phyloP scores from a whole-genome alignment of 345 rosid genomes.

The Populus euphratica region DNA sequence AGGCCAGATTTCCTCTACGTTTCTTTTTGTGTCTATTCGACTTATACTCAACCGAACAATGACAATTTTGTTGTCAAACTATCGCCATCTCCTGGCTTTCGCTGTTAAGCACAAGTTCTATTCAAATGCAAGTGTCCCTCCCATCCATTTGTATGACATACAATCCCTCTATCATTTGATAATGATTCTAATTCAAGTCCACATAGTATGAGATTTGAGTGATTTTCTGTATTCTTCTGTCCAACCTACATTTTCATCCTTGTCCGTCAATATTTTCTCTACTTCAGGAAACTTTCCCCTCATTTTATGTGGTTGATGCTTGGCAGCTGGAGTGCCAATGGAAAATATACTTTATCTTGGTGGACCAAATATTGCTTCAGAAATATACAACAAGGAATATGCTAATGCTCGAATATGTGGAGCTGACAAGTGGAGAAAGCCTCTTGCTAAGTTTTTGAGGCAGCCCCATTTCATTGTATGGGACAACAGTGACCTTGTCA shows the following conservation, averaged over 20 bases:
- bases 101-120: background rate
- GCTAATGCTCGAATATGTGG: conserved; percentile 99
- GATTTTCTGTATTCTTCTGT: background rate
- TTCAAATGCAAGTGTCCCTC: background rate
- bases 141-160: background rate
- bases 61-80: background rate
- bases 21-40: background rate
- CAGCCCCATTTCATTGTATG: conserved; percentile 91
- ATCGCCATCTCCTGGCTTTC: background rate
- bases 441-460: conserved; percentile 79
- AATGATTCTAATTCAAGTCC: background rate
- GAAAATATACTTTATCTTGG: conserved; percentile 93
- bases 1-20: background rate
- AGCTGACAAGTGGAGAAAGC: conserved; percentile 89
- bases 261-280: background rate
- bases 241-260: background rate
- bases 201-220: background rate
- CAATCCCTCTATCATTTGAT: background rate
- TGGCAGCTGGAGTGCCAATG: conserved; percentile 67
- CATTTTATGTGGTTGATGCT: background rate
- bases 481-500: conserved; percentile 95
- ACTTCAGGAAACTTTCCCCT: background rate
- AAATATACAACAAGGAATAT: conserved; percentile 86
- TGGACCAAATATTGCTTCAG: conserved; percentile 97
- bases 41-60: background rate